phyloP scores from a whole-genome alignment of 148 eudicot species.

The Spergularia marina region DNA sequence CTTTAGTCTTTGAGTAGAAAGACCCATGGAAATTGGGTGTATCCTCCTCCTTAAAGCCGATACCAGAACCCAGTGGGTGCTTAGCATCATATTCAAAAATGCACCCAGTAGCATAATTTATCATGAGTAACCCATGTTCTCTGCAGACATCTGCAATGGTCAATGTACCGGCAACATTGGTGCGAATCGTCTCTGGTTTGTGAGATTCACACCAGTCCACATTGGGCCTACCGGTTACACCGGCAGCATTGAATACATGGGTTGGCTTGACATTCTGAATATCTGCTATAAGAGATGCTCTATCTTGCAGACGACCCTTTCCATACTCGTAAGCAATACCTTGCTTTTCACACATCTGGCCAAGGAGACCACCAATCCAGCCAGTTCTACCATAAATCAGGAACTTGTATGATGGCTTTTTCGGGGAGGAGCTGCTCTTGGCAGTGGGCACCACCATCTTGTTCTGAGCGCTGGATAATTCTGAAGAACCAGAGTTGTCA shows the following conservation, averaged over 20 bases:
- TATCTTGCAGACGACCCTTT: slow-evolving; percentile 59
- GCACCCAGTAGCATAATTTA: slow-evolving; percentile 74
- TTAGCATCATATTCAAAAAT: slow-evolving; percentile 63
- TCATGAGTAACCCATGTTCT: slow-evolving; percentile 55
- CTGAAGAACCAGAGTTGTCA: slow-evolving; percentile 35
- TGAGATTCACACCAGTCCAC: slow-evolving; percentile 83
- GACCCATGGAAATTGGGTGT: slow-evolving; percentile 66
- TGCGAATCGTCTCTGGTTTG: slow-evolving; percentile 53
- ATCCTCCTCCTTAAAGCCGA: slow-evolving; percentile 76
- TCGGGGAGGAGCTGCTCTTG: slow-evolving; percentile 25
- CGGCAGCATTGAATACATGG: slow-evolving; percentile 77
- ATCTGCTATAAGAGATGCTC: slow-evolving; percentile 48
- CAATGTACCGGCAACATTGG: slow-evolving; percentile 67
- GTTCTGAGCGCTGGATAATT: slow-evolving; percentile 24
- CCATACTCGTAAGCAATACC: slow-evolving; percentile 65
- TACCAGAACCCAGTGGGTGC: slow-evolving; percentile 62
- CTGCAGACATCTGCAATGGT: slow-evolving; percentile 66
- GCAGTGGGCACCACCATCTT: slow-evolving; percentile 38
- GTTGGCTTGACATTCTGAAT: slow-evolving; percentile 62
- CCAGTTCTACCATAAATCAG: slow-evolving; percentile 66
- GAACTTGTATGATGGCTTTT: slow-evolving; percentile 45
- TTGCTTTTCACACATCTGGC: slow-evolving; percentile 63
- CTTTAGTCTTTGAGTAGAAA: slow-evolving; percentile 75
- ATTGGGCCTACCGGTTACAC: slow-evolving; percentile 66
- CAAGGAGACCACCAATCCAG: slow-evolving; percentile 72